These are phyloP conservation scores for Tinospora cordifolia DNA, from an alignment of 164 flowering plant genomes.

Conservation along the genomic window DNA sequence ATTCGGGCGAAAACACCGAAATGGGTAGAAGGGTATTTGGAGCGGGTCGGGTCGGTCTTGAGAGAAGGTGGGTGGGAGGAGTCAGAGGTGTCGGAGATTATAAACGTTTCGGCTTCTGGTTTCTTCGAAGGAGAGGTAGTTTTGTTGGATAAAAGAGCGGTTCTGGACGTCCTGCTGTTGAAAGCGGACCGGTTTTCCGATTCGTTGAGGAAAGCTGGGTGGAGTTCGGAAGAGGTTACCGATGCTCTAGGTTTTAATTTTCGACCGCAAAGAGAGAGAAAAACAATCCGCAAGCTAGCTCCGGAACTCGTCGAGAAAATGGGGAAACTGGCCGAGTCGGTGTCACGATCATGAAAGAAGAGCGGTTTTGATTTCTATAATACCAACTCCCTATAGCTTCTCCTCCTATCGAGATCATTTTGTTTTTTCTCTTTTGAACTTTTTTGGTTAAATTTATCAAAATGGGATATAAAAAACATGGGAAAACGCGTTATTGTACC, in stretches of 20 bases:
- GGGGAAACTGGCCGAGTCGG: slow-evolving; percentile 73
- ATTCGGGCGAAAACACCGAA: slow-evolving; percentile 33
- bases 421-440: background rate
- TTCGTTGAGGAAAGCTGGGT: slow-evolving; percentile 68
- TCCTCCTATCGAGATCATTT: slow-evolving; percentile 10
- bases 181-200: slow-evolving; percentile 77
- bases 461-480: slow-evolving; percentile 12
- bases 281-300: slow-evolving; percentile 55
- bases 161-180: slow-evolving; percentile 62
- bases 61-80: slow-evolving; percentile 90
- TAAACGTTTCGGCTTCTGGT: slow-evolving; percentile 59
- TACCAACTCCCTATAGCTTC: background rate
- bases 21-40: slow-evolving; percentile 77
- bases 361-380: background rate
- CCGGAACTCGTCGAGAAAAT: slow-evolving; percentile 70
- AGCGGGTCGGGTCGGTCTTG: slow-evolving; percentile 61
- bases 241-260: slow-evolving; percentile 80
- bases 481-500: slow-evolving; percentile 32
- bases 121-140: slow-evolving; percentile 61
- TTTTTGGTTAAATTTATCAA: slow-evolving; percentile 7
- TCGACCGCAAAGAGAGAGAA: slow-evolving; percentile 53
- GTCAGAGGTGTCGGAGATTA: slow-evolving; percentile 66
- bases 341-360: slow-evolving; percentile 34
- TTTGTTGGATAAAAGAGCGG: slow-evolving; percentile 66
- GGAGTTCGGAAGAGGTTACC: slow-evolving; percentile 92